Base-by-base conservation (phyloP, 1,139 yeast genomes). In the Yamadazyma dendronema region DNA sequence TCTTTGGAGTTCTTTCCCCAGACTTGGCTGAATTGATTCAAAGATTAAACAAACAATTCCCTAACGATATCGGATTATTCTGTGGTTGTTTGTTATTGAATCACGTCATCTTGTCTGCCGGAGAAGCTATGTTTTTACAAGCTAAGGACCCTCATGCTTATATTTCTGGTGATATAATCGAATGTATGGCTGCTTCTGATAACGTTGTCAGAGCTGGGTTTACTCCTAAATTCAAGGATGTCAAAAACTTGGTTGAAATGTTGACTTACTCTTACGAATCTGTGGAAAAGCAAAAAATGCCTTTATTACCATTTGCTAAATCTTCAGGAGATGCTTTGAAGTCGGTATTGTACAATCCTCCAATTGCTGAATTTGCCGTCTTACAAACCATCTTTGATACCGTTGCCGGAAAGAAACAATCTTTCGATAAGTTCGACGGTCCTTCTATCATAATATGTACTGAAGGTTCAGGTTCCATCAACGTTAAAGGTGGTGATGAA, bases 141-240 rank as follows among this genome's bases (percentile, higher is more conserved):
- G 98, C 98, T 35, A 88, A 89, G 67, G 97, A 89, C 61, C 97
- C 97, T 17, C 98, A 92, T 61, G 98, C 98, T 25, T 92, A 94
- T 66, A 92, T 92, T 47, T 77, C 84, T 38, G 98, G 98, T 48
- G 97, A 92, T 61, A 92, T 92, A 50, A 90, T 92, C 54, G 99
- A 92, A 67, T 94, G 98, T 70, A 92, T 92, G 99, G 98, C 98
- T 35, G 97, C 97, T 10, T 84, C 95, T 28, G 99, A 92, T 61
- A 92, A 92, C 56, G 99, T 92, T 41, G 97, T 92, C 33, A 81
- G 98, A 63, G 96, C 97, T 6, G 99, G 98, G 8, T 92, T 92
- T 71, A 92, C 98, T 11, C 98, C 98, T 42, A 92, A 94, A 65
- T 92, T 90, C 70, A 92, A 90, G 67, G 98, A 94, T 61, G 97